phyloP scores from a whole-genome alignment of 441 rosid genomes.

The Erodium moschatum region DNA sequence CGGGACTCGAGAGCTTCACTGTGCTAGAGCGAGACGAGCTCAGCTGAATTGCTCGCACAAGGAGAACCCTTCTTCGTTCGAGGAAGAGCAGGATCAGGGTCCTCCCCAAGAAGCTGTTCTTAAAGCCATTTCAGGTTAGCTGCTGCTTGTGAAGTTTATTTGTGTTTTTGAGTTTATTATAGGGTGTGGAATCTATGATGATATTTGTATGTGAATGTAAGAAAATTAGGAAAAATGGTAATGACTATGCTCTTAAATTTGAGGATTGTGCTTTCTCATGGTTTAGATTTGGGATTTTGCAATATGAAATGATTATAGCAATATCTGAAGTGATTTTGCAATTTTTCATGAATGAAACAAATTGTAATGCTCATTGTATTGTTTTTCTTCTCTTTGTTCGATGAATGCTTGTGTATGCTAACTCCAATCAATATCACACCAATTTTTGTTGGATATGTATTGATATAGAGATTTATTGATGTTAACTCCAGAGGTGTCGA shows the following conservation, averaged over 20 bases:
- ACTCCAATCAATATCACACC: not conserved
- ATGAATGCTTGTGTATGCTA: not conserved
- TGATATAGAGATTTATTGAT: constrained; percentile 11
- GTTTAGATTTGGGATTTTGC: not conserved
- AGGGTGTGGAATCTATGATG: not conserved
- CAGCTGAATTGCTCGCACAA: constrained; percentile 38
- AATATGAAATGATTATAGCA: not conserved
- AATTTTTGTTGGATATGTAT: not conserved
- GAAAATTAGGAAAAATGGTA: not conserved
- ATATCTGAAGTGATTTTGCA: not conserved
- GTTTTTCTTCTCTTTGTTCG: not conserved
- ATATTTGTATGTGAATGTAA: not conserved
- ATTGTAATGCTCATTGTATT: not conserved
- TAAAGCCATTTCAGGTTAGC: constrained; percentile 76
- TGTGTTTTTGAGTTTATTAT: not conserved
- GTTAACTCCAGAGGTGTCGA: constrained; percentile 63
- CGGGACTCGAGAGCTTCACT: constrained; percentile 32
- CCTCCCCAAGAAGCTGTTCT: constrained; percentile 96
- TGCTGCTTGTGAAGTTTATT: not conserved
- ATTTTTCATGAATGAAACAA: too few relatives aligned
- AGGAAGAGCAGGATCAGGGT: constrained; percentile 56
- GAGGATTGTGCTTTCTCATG: too few relatives aligned
- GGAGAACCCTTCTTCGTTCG: constrained; percentile 16
- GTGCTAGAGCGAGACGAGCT: constrained; percentile 14
- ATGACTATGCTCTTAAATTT: not conserved